Conservation (phyloP, 2,329 filamentous ascomycete species). For the Talaromyces sp. region DNA sequence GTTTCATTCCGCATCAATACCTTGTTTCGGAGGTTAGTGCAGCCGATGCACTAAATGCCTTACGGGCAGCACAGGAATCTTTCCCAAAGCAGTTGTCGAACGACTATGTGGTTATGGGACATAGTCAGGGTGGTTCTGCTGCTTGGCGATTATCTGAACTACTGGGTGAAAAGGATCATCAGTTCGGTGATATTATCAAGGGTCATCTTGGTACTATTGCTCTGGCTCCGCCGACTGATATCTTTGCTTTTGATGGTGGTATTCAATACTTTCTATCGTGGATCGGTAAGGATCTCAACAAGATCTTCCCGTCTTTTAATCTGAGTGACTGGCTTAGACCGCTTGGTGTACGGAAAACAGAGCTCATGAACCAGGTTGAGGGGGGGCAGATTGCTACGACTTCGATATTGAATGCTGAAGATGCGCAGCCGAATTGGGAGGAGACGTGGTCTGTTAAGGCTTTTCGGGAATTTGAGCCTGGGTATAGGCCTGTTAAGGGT, state of each 20-base stretch:
- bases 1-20: conserved; percentile 46
- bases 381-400: conserved; percentile 12
- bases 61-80: conserved; percentile 46
- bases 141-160: conserved; percentile 41
- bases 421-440: conserved; percentile 13
- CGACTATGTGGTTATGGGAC: conserved; percentile 51
- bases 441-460: conserved; percentile 12
- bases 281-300: conserved; percentile 18
- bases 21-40: conserved; percentile 42
- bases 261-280: conserved; percentile 10
- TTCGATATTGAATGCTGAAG: conserved; percentile 10
- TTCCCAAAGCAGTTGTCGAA: conserved; percentile 41
- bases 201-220: conserved; percentile 6
- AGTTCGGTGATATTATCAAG: conserved; percentile 8
- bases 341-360: conserved; percentile 12
- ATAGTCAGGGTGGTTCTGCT: conserved; percentile 52
- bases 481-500: conserved; percentile 12
- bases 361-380: conserved; percentile 17
- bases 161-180: conserved; percentile 9
- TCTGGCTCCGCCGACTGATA: neutral
- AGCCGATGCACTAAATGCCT: conserved; percentile 49
- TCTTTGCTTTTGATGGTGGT: neutral
- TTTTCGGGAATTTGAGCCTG: conserved; percentile 15
- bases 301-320: conserved; percentile 16
- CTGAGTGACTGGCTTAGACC: conserved; percentile 21